Conservation (phyloP, 2,329 filamentous ascomycete species). For the Sarocladiaceae sp. region DNA sequence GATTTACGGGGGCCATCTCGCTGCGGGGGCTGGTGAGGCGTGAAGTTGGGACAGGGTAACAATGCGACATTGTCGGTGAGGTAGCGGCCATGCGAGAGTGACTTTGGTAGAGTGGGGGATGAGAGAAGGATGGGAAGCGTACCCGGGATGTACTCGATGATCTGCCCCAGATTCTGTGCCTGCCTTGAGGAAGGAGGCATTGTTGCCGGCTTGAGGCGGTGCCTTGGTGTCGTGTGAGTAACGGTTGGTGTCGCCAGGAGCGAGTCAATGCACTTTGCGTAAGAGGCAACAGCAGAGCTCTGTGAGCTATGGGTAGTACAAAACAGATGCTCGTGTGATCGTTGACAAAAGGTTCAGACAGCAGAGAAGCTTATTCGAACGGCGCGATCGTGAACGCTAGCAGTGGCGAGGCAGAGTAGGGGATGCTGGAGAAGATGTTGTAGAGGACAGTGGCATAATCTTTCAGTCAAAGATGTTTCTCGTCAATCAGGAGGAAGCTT, state of each 20-base stretch:
- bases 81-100: neutral
- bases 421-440: too few species aligned
- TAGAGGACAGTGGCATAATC: too few species aligned
- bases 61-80: slow-evolving; percentile 23
- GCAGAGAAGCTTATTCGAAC: too few species aligned
- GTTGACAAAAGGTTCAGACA: neutral
- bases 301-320: neutral
- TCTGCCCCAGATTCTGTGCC: slow-evolving; percentile 66
- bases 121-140: slow-evolving; percentile 27
- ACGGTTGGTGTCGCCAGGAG: slow-evolving; percentile 6
- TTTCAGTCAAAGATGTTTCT: too few species aligned
- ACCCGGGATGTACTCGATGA: slow-evolving; percentile 97
- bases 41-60: slow-evolving; percentile 17
- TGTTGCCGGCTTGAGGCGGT: slow-evolving; percentile 21
- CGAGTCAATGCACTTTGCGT: slow-evolving; percentile 4
- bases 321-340: neutral
- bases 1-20: neutral
- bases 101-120: slow-evolving; percentile 1
- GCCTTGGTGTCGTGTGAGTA: slow-evolving; percentile 8
- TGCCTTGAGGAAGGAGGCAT: slow-evolving; percentile 47
- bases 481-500: too few species aligned
- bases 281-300: slow-evolving; percentile 4
- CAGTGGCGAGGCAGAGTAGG: too few species aligned
- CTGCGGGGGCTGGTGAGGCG: neutral
- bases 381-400: too few species aligned